A percentile compares a stretch with the other conserved stretches of the same genome.
phyloP scores from a whole-genome alignment of 768 basidiomycete genomes.

The Peribolospora kevripleyi region DNA sequence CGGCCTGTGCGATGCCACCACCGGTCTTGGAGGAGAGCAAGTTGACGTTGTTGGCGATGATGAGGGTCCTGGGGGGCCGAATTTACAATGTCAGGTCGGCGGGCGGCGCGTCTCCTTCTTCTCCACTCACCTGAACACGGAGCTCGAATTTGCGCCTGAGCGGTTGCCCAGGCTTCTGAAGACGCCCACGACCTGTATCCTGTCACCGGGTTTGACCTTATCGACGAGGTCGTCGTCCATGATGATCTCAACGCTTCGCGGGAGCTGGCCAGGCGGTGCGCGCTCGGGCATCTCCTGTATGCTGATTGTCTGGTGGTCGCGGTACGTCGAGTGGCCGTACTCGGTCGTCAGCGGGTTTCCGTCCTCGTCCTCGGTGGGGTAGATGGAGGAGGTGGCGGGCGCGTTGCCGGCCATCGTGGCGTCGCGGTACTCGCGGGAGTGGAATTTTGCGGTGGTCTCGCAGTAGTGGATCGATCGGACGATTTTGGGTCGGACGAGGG shows the following conservation, averaged over 20 bases:
- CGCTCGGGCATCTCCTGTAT: conserved; percentile 99
- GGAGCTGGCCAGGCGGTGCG: conserved; percentile 87
- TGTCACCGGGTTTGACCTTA: conserved; percentile 89
- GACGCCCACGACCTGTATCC: conserved; percentile 84
- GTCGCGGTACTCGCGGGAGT: conserved; percentile 76
- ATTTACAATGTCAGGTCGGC: neutral
- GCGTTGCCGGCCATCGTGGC: conserved; percentile 56
- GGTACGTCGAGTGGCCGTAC: conserved; percentile 71
- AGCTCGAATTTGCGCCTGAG: conserved; percentile 32
- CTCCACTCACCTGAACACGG: conserved; percentile 55
- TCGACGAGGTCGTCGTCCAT: conserved; percentile 93
- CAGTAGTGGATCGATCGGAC: conserved; percentile 89
- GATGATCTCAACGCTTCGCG: conserved; percentile 84
- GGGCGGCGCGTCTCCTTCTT: neutral
- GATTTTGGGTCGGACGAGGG: conserved; percentile 95
- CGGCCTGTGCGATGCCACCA: conserved; percentile 78
- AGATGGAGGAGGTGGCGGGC: conserved; percentile 61
- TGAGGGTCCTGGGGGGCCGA: conserved; percentile 40
- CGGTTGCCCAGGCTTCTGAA: conserved; percentile 88
- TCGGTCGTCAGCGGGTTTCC: conserved; percentile 70
- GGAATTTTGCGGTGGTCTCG: conserved; percentile 58
- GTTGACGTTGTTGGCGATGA: conserved; percentile 86
- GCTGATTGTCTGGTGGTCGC: conserved; percentile 88
- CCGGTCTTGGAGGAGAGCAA: conserved; percentile 82
- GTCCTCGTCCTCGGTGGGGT: conserved; percentile 78